Evolutionary conservation across 306 rosid species (phyloP), one percentile per base, ranked within the genome.

Genomic region (Fragaria vesca): DNA sequence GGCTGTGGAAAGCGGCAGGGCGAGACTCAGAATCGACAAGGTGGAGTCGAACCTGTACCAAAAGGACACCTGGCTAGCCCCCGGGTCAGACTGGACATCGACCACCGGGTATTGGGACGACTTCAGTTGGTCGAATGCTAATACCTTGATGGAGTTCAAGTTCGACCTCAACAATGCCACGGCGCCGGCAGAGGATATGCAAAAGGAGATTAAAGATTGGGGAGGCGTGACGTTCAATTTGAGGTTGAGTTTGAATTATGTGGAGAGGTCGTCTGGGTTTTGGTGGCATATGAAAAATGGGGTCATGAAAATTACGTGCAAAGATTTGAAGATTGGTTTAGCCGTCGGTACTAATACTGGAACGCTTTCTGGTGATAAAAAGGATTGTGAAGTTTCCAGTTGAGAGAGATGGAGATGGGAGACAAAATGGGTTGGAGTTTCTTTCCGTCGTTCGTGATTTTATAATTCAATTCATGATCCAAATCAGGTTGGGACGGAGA

Each of bases 311-410:
- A 86, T 86, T 7, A 4, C 66, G 50, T 93, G 96, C 55, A 52
- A 47, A 2, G 78, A 76, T 26, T 69, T 91, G 81, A 87, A 81
- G 77, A 73, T 93, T 70, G 62, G 20, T n/a, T 87, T 89, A 54
- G 42, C 47, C 34, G 81, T 78, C 20, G 32, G 45, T n/a, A 45
- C 82, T 2, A 16, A 0, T 2, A 26, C 4, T 0, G 91, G 80
- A 52, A 57, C 4, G 26, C 52, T 55, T 46, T 12, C 8, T 78
- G 73, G 46, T 15, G 45, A 3, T 63, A 75, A 40, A 4, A 3
- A n/a, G 78, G 63, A 20, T 12, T 80, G 81, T 71, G 2, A 36
- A 1, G 80, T 84, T 63, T 63, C 50, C 26, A 18, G 47, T 5
- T 68, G 72, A 75, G 74, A 20, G 43, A 20, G 43, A 54, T 10